Conservation (phyloP, 148 eudicot species). For the Chenopodium album region DNA sequence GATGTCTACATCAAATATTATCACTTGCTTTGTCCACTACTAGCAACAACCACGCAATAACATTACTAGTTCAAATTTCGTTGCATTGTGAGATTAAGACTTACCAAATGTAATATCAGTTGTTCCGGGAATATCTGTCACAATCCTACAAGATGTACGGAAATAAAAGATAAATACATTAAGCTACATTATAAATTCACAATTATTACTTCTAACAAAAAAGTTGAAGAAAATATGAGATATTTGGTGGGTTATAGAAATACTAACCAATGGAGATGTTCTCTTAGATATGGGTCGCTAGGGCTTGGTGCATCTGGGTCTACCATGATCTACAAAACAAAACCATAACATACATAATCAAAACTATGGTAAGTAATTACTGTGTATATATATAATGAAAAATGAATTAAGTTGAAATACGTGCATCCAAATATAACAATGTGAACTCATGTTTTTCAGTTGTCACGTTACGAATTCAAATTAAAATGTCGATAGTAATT, state of each 20-base stretch:
- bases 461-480: no score
- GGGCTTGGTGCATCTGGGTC: constrained; percentile 97
- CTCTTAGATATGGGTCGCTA: constrained; percentile 79
- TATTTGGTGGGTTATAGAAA: neutral
- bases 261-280: constrained; percentile 83
- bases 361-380: neutral
- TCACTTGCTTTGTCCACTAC: neutral
- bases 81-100: neutral
- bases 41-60: neutral
- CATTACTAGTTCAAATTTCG: neutral
- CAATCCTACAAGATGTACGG: constrained; percentile 52
- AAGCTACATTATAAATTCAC: neutral
- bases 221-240: neutral
- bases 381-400: neutral
- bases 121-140: constrained; percentile 90
- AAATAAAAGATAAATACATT: neutral
- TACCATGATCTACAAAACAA: constrained; percentile 60
- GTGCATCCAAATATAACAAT: no score
- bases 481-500: no score
- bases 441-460: neutral
- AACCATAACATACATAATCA: neutral
- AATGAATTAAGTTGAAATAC: neutral
- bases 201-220: no score
- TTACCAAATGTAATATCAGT: constrained; percentile 83
- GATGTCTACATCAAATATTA: no score